A percentile compares a stretch with the other conserved stretches of the same genome.
phyloP scores from a whole-genome alignment of 495 filamentous ascomycete species.

The Podospora conica region DNA sequence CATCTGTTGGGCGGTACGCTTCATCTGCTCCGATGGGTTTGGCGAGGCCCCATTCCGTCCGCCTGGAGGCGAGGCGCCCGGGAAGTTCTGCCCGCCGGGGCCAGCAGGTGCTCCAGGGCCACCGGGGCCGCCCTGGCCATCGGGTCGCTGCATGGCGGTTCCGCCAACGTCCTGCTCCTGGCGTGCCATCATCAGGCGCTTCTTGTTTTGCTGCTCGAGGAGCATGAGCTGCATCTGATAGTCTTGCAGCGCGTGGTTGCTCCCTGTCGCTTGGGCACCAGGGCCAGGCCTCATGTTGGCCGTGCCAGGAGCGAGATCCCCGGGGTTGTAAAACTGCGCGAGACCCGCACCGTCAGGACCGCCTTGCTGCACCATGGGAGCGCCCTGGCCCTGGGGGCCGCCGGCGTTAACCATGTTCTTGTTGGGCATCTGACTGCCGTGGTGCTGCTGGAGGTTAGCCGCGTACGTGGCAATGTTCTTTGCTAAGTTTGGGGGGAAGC shows the following conservation, averaged over 20 bases:
- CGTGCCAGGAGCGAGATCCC: slow-evolving; percentile 39
- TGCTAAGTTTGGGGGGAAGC: slow-evolving; percentile 58
- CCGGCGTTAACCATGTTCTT: slow-evolving; percentile 50
- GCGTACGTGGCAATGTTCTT: slow-evolving; percentile 84
- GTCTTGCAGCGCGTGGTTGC: slow-evolving; percentile 93
- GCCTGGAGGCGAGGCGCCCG: slow-evolving; percentile 76
- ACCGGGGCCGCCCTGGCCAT: slow-evolving; percentile 48
- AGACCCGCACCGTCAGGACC: slow-evolving; percentile 56
- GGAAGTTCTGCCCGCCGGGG: slow-evolving; percentile 48
- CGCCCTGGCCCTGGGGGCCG: slow-evolving; percentile 58
- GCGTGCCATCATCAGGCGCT: slow-evolving; percentile 90
- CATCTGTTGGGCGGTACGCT: slow-evolving; percentile 86
- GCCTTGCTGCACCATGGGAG: slow-evolving; percentile 69
- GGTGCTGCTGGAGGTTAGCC: slow-evolving; percentile 73
- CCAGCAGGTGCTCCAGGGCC: slow-evolving; percentile 50
- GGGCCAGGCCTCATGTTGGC: slow-evolving; percentile 51
- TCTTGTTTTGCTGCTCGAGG: slow-evolving; percentile 98
- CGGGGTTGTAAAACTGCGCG: slow-evolving; percentile 59
- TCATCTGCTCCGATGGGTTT: slow-evolving; percentile 83
- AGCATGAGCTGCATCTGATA: slow-evolving; percentile 99
- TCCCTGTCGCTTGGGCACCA: slow-evolving; percentile 49
- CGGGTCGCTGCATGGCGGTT: slow-evolving; percentile 41
- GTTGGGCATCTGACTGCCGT: slow-evolving; percentile 70
- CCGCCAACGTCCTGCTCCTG: slow-evolving; percentile 85
- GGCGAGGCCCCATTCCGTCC: slow-evolving; percentile 79